Conservation (phyloP, 371 early-diverging fungal genomes). For the Mortierella sp. region DNA sequence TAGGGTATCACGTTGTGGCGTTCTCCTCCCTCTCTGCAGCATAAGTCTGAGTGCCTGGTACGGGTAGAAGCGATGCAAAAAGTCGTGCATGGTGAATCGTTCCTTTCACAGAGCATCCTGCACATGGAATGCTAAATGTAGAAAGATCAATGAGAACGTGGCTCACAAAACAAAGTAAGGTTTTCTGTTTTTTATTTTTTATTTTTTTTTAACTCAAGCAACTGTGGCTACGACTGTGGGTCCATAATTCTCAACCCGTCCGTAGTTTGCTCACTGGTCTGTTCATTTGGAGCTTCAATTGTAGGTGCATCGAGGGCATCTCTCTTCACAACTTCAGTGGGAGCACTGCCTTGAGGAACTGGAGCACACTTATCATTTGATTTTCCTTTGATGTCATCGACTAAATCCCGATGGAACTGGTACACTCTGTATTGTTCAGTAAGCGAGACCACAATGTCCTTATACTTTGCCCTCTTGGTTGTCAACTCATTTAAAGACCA, state of each 20-base stretch:
- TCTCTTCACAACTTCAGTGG: not conserved
- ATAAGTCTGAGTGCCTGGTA: slow-evolving; percentile 43
- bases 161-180: not conserved
- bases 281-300: not conserved
- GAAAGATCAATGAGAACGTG: not conserved
- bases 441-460: slow-evolving; percentile 27
- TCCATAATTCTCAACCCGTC: not conserved
- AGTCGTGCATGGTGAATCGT: slow-evolving; percentile 37
- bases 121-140: not conserved
- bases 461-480: slow-evolving; percentile 37
- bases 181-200: not conserved
- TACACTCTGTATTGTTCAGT: slow-evolving; percentile 30
- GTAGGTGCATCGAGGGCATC: not conserved
- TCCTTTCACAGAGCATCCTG: not conserved
- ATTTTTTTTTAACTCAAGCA: not conserved
- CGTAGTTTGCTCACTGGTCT: not conserved
- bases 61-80: slow-evolving; percentile 49
- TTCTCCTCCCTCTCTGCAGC: slow-evolving; percentile 11
- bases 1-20: not conserved
- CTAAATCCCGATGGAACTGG: slow-evolving; percentile 22
- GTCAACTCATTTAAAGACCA: slow-evolving; percentile 37
- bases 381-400: slow-evolving; percentile 34
- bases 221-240: not conserved
- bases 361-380: slow-evolving; percentile 6
- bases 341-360: not conserved